Base-by-base conservation (phyloP, 352 stramenopile genomes). In the Elongisporangium prolatum region DNA sequence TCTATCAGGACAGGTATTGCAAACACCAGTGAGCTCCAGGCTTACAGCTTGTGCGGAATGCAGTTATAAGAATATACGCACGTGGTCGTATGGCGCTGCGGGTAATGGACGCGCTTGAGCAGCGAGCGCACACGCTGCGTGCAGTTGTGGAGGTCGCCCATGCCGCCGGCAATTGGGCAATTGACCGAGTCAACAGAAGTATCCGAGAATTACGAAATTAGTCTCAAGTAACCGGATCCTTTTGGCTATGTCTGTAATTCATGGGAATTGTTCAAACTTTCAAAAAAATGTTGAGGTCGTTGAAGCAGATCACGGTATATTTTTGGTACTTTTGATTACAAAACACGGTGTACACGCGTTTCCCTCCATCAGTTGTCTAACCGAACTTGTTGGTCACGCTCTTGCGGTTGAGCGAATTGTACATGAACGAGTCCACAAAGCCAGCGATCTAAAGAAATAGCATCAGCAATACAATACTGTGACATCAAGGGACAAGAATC, bases 361-460 rank as follows among this genome's bases (percentile, higher is more conserved):
- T 8, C 10, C 34, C 18, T 49, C 44, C 28, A 20, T n/a, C 14
- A 8, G 13, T 59, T 48, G 21, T 38, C 54, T 71, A 80, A 48
- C 71, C 62, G 48, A 68, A 73, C 60, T 73, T 79, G 57, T 55
- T 72, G 20, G 61, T 50, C 28, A 71, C 55, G 53, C 75, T 64
- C 24, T 74, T 76, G n/a, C 83, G 67, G 57, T 91, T 61, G 37
- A 91, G 75, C 61, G 80, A 91, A 63, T 91, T 88, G 72, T 93
- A 91, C 74, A 89, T 88, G 71, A 94, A 89, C 50, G 84, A 89
- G 55, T 94, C 84, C 48, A 94, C 75, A 57, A 94, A 94, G 37
- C 84, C 80, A n/a, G 84, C 84, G 57, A 94, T 94, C 84, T 94
- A 60, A 9, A 54, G 8, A 0, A 56, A 21, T 4, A 37, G 14